Evolutionary conservation across 2,329 filamentous ascomycete genomes (phyloP).

Genomic region (Colletotrichum salicis): DNA sequence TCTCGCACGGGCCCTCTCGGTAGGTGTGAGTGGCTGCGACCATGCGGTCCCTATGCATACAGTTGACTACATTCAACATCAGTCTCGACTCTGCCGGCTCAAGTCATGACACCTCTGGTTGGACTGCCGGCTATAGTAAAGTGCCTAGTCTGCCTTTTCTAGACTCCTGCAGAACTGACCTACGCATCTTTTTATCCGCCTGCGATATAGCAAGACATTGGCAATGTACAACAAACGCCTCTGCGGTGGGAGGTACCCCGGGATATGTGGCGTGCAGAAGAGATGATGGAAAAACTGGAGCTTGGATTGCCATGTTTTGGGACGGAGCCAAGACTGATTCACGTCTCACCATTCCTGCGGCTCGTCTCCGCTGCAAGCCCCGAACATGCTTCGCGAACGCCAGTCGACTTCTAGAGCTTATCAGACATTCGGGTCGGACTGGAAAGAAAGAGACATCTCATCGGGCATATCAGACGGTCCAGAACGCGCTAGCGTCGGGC

Average conservation of each 20-base stretch:
- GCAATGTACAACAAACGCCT: too few species aligned
- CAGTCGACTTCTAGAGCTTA: constrained; percentile 5
- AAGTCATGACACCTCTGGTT: neutral
- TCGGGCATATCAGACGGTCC: constrained; percentile 24
- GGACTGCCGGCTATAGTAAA: neutral
- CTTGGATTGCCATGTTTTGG: constrained; percentile 25
- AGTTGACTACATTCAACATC: neutral
- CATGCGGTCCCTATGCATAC: neutral
- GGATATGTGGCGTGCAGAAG: constrained; percentile 17
- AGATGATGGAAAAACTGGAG: constrained; percentile 22
- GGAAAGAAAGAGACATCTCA: neutral
- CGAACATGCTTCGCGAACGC: constrained; percentile 32
- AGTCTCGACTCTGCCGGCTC: neutral
- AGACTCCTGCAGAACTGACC: neutral
- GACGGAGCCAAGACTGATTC: constrained; percentile 21
- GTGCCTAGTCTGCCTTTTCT: neutral
- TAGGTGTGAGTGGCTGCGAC: neutral
- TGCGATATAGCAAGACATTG: neutral
- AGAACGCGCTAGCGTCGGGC: constrained; percentile 6
- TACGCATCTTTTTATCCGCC: neutral
- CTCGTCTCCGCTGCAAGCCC: constrained; percentile 27
- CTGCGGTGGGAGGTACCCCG: neutral
- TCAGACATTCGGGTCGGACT: constrained; percentile 10
- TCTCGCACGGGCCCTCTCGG: neutral
- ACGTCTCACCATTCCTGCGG: constrained; percentile 33